phyloP scores from a whole-genome alignment of 1,139 yeast species.

The Nadsonia starkeyi-henricii region DNA sequence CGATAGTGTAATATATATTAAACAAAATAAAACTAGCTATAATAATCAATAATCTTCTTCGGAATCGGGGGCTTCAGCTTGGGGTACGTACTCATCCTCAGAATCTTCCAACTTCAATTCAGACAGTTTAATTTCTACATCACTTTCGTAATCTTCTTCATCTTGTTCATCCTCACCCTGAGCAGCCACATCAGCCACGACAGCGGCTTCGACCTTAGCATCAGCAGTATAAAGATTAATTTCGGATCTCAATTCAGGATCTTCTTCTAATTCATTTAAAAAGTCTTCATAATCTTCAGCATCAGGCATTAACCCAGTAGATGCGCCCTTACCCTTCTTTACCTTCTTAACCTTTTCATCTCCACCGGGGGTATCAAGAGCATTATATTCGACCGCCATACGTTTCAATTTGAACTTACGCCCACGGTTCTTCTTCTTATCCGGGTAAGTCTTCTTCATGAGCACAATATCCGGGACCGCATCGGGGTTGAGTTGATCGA shows the following conservation, averaged over 20 bases:
- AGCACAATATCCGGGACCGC: conserved; percentile 79
- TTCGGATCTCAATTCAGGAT: conserved; percentile 82
- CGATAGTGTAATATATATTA: background rate
- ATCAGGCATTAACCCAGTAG: conserved; percentile 39
- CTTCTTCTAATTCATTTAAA: conserved; percentile 96
- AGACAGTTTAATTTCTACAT: conserved; percentile 1
- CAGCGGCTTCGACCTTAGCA: conserved; percentile 10
- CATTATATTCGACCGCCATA: conserved; percentile 92
- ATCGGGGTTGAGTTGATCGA: conserved; percentile 54
- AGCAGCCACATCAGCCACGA: conserved; percentile 15
- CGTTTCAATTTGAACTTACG: conserved; percentile 94
- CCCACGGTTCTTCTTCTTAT: conserved; percentile 61
- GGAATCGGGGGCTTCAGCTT: background rate
- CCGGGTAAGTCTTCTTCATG: conserved; percentile 80
- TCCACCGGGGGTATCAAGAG: conserved; percentile 44
- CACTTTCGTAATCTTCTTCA: conserved; percentile 27
- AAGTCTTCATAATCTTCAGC: conserved; percentile 94
- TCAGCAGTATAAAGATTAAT: conserved; percentile 74
- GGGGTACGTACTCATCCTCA: conserved; percentile 10
- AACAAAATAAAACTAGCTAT: too few species aligned
- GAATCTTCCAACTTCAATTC: conserved; percentile 6
- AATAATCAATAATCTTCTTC: background rate
- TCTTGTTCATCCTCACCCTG: conserved; percentile 29
- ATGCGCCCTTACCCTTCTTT: conserved; percentile 52
- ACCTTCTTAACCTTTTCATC: conserved; percentile 37